Conservation (phyloP, 2,329 filamentous ascomycete species). For the Eurotiales sp. region DNA sequence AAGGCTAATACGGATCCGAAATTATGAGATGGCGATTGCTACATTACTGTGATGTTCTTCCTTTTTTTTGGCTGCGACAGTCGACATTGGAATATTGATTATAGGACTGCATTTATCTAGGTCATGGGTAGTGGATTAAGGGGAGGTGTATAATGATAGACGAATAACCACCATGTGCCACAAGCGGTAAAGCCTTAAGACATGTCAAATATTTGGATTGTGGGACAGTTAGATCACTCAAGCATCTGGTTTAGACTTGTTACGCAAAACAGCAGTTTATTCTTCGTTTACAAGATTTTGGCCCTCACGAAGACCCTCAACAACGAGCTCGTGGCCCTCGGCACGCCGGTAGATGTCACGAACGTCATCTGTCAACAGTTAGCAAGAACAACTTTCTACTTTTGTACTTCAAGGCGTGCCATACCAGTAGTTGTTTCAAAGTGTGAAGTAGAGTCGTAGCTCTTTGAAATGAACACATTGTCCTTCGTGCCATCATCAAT, state of each 20-base stretch:
- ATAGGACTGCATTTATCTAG: conserved; percentile 1
- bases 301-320: conserved; percentile 78
- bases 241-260: not conserved
- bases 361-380: conserved; percentile 68
- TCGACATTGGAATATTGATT: too few relatives aligned
- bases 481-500: conserved; percentile 76
- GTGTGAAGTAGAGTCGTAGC: conserved; percentile 96
- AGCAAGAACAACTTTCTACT: conserved; percentile 2
- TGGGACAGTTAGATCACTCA: not conserved
- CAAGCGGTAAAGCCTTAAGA: not conserved
- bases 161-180: not conserved
- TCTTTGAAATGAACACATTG: conserved; percentile 97
- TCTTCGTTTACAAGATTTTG: conserved; percentile 68
- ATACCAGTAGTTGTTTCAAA: conserved; percentile 80
- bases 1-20: conserved; percentile 59
- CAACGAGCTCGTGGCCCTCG: conserved; percentile 75
- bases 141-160: conserved; percentile 7
- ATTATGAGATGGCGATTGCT: conserved; percentile 18
- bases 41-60: not conserved
- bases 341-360: conserved; percentile 86
- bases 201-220: not conserved
- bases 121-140: conserved; percentile 9
- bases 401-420: conserved; percentile 5
- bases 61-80: not conserved
- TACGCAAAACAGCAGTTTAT: conserved; percentile 34